phyloP scores from a whole-genome alignment of 257 asterid genomes.

The Przewalskia tangutica region DNA sequence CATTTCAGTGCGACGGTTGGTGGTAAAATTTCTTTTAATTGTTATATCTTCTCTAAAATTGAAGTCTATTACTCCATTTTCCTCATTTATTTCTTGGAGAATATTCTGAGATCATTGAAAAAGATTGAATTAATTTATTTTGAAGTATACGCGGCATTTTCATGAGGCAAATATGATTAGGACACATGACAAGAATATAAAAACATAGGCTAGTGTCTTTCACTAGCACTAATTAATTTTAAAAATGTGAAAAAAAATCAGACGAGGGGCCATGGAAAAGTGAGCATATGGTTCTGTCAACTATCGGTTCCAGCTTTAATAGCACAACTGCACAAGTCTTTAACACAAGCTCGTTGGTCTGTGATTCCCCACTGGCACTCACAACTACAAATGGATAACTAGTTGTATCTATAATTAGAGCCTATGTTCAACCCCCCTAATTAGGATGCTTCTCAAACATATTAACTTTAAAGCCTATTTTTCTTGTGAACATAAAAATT shows the following conservation, averaged over 20 bases:
- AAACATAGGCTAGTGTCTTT: background rate
- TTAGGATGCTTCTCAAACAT: no score
- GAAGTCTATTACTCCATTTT: background rate
- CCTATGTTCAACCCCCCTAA: background rate
- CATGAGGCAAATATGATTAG: background rate
- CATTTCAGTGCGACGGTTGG: background rate
- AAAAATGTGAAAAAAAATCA: background rate
- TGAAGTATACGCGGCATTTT: background rate
- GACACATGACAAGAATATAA: background rate
- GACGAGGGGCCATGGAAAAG: background rate
- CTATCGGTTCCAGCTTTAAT: background rate
- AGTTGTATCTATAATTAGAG: background rate
- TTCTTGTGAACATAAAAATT: background rate
- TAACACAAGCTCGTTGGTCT: background rate
- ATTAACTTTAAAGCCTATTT: no score
- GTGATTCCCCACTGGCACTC: background rate
- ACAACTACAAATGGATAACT: background rate
- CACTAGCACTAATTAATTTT: background rate
- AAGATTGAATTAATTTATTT: background rate
- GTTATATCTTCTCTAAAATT: background rate
- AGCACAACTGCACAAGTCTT: background rate
- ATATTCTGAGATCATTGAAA: background rate
- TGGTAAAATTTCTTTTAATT: background rate
- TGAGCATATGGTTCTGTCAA: slow-evolving; percentile 3
- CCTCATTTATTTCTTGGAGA: background rate